Evolutionary conservation across 2,329 filamentous ascomycete genomes (phyloP), one percentile per base, ranked within the genome.

Genomic region (Westerdykella ornata): DNA sequence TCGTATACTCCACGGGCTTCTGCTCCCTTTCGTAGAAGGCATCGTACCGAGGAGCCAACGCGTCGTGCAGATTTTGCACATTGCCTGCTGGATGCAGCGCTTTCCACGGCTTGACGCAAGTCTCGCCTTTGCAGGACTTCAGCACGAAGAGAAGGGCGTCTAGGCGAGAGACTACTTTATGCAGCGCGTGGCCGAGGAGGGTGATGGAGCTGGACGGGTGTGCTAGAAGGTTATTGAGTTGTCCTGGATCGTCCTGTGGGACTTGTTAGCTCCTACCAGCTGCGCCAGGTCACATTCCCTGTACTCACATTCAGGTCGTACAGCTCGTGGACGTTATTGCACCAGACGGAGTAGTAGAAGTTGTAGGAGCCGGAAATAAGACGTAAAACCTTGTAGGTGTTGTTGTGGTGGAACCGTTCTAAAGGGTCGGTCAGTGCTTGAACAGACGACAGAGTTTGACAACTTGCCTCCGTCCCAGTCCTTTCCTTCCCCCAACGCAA

Each of bases 341-440:
- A 85, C 81, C 81, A 85, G 0, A 84, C 78, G 0, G 78, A 74
- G 52, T 85, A 85, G 46, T 80, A 78, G 4, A 84, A 57, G 51
- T 74, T 77, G 53, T 84, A 84, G 4, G 65, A 61, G 2, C 71
- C 56, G 1, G 72, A 65, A 3, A 78, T 67, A 5, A 82, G 60
- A n/a, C 78, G 71, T 15, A 81, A 50, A 0, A 70, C 72, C 60
- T 82, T 82, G 67, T 82, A 82, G 0, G 78, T 82, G 48, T 81
- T 81, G 46, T 72, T 72, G 18, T 12, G 29, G 14, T 48, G 36
- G 16, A 41, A 17, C 4, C 37, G 39, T 17, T 38, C 41, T 46
- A 20, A 13, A 19, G 13, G 16, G 12, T 26, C 22, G 8, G 22
- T 26, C 22, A 26, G 22, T n/a, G 13, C 32, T 17, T 34, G 20